Conservation (phyloP, 2,329 filamentous ascomycete species). For the Chaetomiaceae sp. region DNA sequence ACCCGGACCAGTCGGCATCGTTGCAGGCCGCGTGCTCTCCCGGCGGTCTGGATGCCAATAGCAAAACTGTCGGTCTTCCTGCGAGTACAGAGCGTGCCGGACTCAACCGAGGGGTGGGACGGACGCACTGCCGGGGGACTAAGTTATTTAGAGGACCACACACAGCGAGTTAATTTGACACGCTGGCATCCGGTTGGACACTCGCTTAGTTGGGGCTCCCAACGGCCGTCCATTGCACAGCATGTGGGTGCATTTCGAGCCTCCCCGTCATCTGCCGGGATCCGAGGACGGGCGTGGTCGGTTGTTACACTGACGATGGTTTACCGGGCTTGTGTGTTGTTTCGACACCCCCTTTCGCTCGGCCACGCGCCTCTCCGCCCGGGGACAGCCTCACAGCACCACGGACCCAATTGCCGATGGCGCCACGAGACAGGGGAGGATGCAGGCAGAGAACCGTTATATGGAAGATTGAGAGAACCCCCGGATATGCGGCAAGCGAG, state of each 20-base stretch:
- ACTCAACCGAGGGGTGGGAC: neutral
- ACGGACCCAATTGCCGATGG: slow-evolving; percentile 12
- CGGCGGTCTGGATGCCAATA: slow-evolving; percentile 17
- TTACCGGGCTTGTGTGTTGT: slow-evolving; percentile 15
- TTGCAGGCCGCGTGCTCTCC: slow-evolving; percentile 17
- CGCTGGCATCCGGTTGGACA: slow-evolving; percentile 5
- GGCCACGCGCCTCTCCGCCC: too few species aligned
- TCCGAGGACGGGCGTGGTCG: slow-evolving; percentile 11
- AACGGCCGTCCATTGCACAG: slow-evolving; percentile 1
- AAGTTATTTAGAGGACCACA: too few species aligned
- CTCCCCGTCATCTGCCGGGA: slow-evolving; percentile 18
- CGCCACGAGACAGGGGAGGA: neutral
- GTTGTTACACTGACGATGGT: slow-evolving; percentile 10
- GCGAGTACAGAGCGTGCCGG: neutral
- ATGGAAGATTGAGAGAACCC: slow-evolving; percentile 6
- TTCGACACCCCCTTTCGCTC: slow-evolving; percentile 1
- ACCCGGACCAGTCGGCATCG: slow-evolving; percentile 25
- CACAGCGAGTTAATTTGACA: neutral
- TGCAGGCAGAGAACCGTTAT: neutral
- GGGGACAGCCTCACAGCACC: neutral
- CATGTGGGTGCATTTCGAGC: neutral
- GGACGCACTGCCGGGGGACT: too few species aligned
- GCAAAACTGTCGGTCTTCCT: neutral
- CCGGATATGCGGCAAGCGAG: neutral
- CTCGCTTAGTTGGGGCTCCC: slow-evolving; percentile 2